Evolutionary conservation across 306 rosid species (phyloP).

Genomic region (Rosa multiflora): DNA sequence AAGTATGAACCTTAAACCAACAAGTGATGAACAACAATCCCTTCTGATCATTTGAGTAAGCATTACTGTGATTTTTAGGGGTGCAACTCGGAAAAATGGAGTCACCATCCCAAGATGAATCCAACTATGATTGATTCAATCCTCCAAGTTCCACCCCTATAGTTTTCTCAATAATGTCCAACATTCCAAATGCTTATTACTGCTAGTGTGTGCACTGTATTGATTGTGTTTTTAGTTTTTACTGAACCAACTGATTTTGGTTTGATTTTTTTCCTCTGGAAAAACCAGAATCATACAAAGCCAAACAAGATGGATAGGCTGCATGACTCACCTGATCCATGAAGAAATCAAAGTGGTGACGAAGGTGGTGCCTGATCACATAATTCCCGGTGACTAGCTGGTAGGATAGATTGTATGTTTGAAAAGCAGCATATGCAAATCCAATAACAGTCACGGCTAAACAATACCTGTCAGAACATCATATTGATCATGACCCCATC

Average conservation of each 20-base stretch:
- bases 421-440: slow-evolving; percentile 70
- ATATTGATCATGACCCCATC: slow-evolving; percentile 9
- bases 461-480: slow-evolving; percentile 70
- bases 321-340: slow-evolving; percentile 87
- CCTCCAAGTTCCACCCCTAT: neutral
- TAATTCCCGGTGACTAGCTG: slow-evolving; percentile 41
- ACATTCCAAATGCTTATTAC: neutral
- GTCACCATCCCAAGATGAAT: neutral
- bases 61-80: neutral
- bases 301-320: neutral
- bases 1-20: neutral
- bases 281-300: neutral
- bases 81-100: neutral
- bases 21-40: neutral
- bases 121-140: neutral
- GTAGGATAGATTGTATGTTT: slow-evolving; percentile 56
- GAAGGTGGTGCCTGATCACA: slow-evolving; percentile 51
- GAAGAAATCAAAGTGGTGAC: slow-evolving; percentile 74
- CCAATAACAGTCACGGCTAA: slow-evolving; percentile 73
- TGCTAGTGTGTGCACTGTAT: neutral
- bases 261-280: neutral
- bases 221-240: neutral
- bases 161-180: neutral
- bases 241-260: neutral
- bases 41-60: neutral